Conservation (phyloP, 495 filamentous ascomycete species). For the Pseudomonodictys pantanalensis region DNA sequence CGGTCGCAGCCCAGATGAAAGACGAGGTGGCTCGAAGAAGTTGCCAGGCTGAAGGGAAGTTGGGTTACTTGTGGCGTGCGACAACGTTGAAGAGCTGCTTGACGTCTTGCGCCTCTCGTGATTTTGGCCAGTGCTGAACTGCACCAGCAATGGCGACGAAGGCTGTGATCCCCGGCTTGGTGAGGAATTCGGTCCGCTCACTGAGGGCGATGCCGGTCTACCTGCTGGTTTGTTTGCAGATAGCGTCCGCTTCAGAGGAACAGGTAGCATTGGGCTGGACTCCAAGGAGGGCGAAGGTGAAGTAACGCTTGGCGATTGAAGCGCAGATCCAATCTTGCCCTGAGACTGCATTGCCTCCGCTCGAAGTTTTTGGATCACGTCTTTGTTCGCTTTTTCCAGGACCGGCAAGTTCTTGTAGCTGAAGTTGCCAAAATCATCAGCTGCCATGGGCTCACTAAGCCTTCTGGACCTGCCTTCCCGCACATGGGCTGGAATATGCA, state of each 20-base stretch:
- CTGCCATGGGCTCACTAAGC: conserved; percentile 81
- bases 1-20: conserved; percentile 58
- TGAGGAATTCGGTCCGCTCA: conserved; percentile 77
- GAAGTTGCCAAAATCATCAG: conserved; percentile 95
- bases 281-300: conserved; percentile 67
- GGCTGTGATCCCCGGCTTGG: conserved; percentile 87
- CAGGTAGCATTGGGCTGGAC: conserved; percentile 76
- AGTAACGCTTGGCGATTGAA: conserved; percentile 47
- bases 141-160: conserved; percentile 88
- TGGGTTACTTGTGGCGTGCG: conserved; percentile 67
- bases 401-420: conserved; percentile 96
- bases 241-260: conserved; percentile 77
- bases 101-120: conserved; percentile 75
- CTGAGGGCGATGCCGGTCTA: conserved; percentile 80
- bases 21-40: conserved; percentile 67
- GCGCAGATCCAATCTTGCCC: conserved; percentile 34
- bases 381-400: conserved; percentile 96
- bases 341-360: conserved; percentile 64
- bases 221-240: conserved; percentile 73
- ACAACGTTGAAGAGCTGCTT: conserved; percentile 79
- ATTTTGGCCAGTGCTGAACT: conserved; percentile 80
- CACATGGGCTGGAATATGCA: conserved; percentile 95
- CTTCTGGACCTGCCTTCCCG: conserved; percentile 82
- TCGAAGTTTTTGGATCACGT: conserved; percentile 91
- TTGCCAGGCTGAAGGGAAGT: conserved; percentile 64